phyloP scores from a whole-genome alignment of 1,139 yeast genomes.

The Geotrichum bryndzae region DNA sequence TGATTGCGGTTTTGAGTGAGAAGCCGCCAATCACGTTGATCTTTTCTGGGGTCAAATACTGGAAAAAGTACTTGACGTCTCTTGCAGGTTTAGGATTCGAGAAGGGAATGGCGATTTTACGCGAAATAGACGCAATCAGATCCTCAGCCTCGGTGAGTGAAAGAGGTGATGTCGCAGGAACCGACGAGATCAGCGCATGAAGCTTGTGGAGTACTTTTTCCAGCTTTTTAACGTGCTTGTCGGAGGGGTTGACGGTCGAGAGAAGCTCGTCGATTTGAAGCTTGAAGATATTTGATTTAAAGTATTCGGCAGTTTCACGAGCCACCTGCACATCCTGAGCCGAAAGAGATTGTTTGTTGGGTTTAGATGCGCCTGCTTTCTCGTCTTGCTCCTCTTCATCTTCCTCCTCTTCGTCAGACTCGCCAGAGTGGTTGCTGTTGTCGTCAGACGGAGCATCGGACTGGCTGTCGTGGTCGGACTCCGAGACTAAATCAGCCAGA shows the following conservation, averaged over 20 bases:
- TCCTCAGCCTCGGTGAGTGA: constrained; percentile 47
- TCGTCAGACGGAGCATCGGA: neutral
- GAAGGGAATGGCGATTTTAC: constrained; percentile 65
- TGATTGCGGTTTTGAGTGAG: constrained; percentile 76
- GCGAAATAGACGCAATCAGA: constrained; percentile 44
- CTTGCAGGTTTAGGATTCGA: constrained; percentile 80
- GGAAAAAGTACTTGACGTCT: constrained; percentile 61
- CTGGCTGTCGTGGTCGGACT: constrained; percentile 8
- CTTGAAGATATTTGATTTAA: constrained; percentile 91
- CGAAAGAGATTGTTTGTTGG: constrained; percentile 33
- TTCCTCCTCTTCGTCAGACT: constrained; percentile 4
- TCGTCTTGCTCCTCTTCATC: constrained; percentile 38
- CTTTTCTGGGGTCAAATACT: constrained; percentile 64
- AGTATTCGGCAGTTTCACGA: constrained; percentile 86
- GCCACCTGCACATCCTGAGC: constrained; percentile 89
- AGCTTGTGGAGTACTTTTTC: constrained; percentile 75
- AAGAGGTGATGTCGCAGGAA: constrained; percentile 53
- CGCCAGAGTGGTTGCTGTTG: constrained; percentile 6
- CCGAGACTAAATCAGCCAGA: constrained; percentile 12
- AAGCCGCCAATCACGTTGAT: constrained; percentile 83
- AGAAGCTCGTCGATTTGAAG: constrained; percentile 87
- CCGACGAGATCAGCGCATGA: constrained; percentile 59
- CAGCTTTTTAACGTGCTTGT: constrained; percentile 55
- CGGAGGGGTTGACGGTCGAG: constrained; percentile 70
- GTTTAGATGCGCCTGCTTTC: constrained; percentile 28